A percentile compares a stretch with the other conserved stretches of the same genome.
These are phyloP conservation scores for Antrodiella citrinella DNA, from an alignment of 768 basidiomycete genomes.

Conservation along the genomic window DNA sequence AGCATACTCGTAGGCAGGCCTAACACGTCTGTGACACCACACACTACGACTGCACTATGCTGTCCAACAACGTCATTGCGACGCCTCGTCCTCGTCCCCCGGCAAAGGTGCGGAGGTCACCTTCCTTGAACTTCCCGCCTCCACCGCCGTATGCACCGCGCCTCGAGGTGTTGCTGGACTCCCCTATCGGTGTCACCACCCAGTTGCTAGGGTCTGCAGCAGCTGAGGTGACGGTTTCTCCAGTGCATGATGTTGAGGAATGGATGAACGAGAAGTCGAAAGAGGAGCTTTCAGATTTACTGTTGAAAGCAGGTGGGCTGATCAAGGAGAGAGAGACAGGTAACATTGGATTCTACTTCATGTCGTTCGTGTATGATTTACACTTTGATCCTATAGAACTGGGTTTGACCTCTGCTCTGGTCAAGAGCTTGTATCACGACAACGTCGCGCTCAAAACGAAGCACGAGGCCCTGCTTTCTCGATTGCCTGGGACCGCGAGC, in stretches of 20 bases:
- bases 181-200: conserved; percentile 30
- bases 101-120: conserved; percentile 51
- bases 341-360: conserved; percentile 17
- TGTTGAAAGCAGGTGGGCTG: conserved; percentile 64
- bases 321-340: conserved; percentile 75
- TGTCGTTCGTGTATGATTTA: not conserved
- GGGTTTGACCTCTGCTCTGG: conserved; percentile 55
- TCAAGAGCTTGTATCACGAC: conserved; percentile 62
- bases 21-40: not conserved
- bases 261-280: conserved; percentile 62
- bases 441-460: conserved; percentile 61
- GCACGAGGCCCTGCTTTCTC: conserved; percentile 63
- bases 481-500: conserved; percentile 33
- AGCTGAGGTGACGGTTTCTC: conserved; percentile 12
- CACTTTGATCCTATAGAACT: conserved; percentile 45
- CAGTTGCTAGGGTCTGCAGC: conserved; percentile 19
- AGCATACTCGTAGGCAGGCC: not conserved
- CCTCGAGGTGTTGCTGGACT: conserved; percentile 27
- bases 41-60: conserved; percentile 19
- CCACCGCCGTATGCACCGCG: conserved; percentile 53
- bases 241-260: conserved; percentile 23
- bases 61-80: conserved; percentile 24
- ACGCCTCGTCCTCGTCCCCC: conserved; percentile 65
- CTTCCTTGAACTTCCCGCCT: conserved; percentile 27
- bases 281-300: conserved; percentile 62